Evolutionary conservation across 73 alveolate genomes (phyloP).

Genomic region (Vitrella brassicaformis): DNA sequence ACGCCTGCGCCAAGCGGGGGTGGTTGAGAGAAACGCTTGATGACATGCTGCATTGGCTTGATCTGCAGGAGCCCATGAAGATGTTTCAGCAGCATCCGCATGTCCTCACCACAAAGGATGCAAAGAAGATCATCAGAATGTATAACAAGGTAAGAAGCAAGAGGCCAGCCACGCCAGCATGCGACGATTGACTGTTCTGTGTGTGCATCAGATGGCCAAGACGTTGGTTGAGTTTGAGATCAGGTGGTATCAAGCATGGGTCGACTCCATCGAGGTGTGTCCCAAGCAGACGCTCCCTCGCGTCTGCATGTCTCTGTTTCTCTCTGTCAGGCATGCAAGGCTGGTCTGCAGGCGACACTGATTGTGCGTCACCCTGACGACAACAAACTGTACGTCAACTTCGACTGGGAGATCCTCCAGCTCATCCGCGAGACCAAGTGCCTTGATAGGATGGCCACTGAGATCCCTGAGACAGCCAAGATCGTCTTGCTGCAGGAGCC

Average conservation of each 20-base stretch:
- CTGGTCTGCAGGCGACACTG: constrained; percentile 87
- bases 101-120: constrained; percentile 8
- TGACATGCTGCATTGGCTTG: too few species aligned
- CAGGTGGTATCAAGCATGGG: constrained; percentile 20
- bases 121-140: constrained; percentile 31
- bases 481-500: constrained; percentile 97
- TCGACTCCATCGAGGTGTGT: constrained; percentile 27
- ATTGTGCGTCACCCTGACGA: constrained; percentile 84
- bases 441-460: constrained; percentile 95
- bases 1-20: too few species aligned
- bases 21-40: too few species aligned
- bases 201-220: constrained; percentile 12
- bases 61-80: constrained; percentile 90
- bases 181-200: neutral
- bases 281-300: too few species aligned
- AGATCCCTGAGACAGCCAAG: constrained; percentile 99
- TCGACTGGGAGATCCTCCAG: constrained; percentile 94
- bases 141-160: constrained; percentile 10
- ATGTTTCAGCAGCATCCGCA: constrained; percentile 58
- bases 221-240: constrained; percentile 37
- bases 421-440: constrained; percentile 99
- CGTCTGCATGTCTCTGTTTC: too few species aligned
- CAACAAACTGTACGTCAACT: constrained; percentile 89
- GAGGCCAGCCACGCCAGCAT: neutral
- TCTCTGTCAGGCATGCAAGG: neutral